Evolutionary conservation across 2,329 filamentous ascomycete species (phyloP).

Genomic region (Penicillium sp.): DNA sequence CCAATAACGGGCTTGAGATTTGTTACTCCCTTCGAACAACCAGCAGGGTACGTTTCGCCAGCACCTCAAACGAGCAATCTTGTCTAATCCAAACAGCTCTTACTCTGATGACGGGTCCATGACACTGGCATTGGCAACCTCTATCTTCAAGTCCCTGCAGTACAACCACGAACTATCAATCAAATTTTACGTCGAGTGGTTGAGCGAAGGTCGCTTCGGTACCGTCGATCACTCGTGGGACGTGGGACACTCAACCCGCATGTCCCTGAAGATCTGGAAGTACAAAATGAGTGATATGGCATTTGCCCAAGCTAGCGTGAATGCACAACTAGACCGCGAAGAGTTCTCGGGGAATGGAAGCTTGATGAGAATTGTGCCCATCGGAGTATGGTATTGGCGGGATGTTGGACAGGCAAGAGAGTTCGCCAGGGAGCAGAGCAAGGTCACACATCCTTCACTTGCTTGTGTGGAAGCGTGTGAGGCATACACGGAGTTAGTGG

Average conservation of each 20-base stretch:
- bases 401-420: conserved; percentile 25
- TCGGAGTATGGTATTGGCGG: conserved; percentile 35
- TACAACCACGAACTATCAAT: conserved; percentile 36
- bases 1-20: conserved; percentile 34
- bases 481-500: conserved; percentile 39
- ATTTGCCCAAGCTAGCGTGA: conserved; percentile 20
- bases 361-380: conserved; percentile 46
- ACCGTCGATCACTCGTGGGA: conserved; percentile 41
- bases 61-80: neutral
- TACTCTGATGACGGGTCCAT: conserved; percentile 50
- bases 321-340: conserved; percentile 17
- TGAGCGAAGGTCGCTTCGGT: conserved; percentile 39
- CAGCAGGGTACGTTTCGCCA: conserved; percentile 32
- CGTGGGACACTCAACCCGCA: conserved; percentile 38
- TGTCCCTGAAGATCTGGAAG: conserved; percentile 37
- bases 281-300: conserved; percentile 1
- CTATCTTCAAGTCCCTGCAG: conserved; percentile 36
- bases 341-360: conserved; percentile 42
- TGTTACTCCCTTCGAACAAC: conserved; percentile 38
- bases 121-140: conserved; percentile 46
- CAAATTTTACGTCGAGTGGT: conserved; percentile 42
- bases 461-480: conserved; percentile 45
- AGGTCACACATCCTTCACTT: conserved; percentile 42
- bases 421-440: conserved; percentile 30
- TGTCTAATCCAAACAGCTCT: conserved; percentile 19